Percentiles rank a stretch among this genome's conserved stretches.
Conservation (phyloP, 129 eudicot genomes). For the Solidago caesia region DNA sequence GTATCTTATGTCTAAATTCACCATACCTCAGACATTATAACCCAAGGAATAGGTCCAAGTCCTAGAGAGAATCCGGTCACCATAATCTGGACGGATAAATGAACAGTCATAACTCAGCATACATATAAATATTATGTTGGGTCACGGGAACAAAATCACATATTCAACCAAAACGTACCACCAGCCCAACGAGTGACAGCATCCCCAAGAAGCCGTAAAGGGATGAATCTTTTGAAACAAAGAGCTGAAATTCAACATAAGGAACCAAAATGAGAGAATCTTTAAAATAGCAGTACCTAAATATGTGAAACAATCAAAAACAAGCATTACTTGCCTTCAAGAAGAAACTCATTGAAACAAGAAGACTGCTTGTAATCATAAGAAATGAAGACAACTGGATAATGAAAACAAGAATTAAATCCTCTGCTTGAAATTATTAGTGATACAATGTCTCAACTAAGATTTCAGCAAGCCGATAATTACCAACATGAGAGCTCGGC, state of each 20-base stretch:
- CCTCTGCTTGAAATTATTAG: neutral
- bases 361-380: slow-evolving; percentile 56
- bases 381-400: slow-evolving; percentile 58
- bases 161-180: slow-evolving; percentile 43
- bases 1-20: neutral
- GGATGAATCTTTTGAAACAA: slow-evolving; percentile 45
- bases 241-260: slow-evolving; percentile 33
- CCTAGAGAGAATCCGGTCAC: slow-evolving; percentile 77
- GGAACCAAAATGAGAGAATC: slow-evolving; percentile 1
- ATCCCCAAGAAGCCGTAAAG: slow-evolving; percentile 43
- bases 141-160: neutral
- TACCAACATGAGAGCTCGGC: slow-evolving; percentile 65
- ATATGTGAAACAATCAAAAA: neutral
- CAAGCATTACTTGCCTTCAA: slow-evolving; percentile 47
- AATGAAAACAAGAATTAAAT: neutral
- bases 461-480: neutral
- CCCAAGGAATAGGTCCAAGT: slow-evolving; percentile 86
- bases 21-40: slow-evolving; percentile 91
- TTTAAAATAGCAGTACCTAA: neutral
- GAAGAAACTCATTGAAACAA: slow-evolving; percentile 66
- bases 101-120: slow-evolving; percentile 5
- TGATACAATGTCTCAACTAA: neutral
- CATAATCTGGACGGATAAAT: slow-evolving; percentile 45
- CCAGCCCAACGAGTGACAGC: slow-evolving; percentile 56
- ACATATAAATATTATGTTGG: neutral